Conservation (phyloP, 768 basidiomycete genomes). For the Boletus rufocinnamomeus region DNA sequence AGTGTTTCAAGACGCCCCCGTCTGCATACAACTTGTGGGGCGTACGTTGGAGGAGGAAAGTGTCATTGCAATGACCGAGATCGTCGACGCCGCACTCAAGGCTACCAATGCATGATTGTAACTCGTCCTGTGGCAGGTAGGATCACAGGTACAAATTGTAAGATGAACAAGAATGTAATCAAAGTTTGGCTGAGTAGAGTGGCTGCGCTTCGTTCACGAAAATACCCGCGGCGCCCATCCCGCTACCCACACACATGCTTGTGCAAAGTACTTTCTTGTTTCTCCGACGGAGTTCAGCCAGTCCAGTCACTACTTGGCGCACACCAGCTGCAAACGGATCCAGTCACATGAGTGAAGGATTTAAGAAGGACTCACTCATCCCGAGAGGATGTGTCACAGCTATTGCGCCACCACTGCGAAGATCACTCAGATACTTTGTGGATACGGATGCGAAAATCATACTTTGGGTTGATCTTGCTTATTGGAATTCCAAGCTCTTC, state of each 20-base stretch:
- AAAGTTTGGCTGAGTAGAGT: constrained; percentile 28
- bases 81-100: constrained; percentile 58
- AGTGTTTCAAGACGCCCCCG: constrained; percentile 56
- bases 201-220: constrained; percentile 67
- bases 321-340: constrained; percentile 59
- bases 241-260: constrained; percentile 80
- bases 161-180: constrained; percentile 2
- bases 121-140: not conserved
- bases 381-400: constrained; percentile 81
- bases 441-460: constrained; percentile 30
- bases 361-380: constrained; percentile 60
- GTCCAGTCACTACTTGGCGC: constrained; percentile 86
- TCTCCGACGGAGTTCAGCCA: constrained; percentile 74
- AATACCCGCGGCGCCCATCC: constrained; percentile 85
- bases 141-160: not conserved
- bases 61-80: constrained; percentile 65
- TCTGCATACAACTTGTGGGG: constrained; percentile 67
- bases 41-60: constrained; percentile 77
- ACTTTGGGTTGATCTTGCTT: constrained; percentile 86
- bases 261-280: constrained; percentile 75
- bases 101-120: constrained; percentile 1
- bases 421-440: constrained; percentile 1
- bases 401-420: constrained; percentile 76
- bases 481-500: constrained; percentile 76
- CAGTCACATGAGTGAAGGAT: constrained; percentile 13